Percentiles rank a stretch among this genome's conserved stretches.
Conservation (phyloP, 306 rosid genomes). For the Gillenia trifoliata region DNA sequence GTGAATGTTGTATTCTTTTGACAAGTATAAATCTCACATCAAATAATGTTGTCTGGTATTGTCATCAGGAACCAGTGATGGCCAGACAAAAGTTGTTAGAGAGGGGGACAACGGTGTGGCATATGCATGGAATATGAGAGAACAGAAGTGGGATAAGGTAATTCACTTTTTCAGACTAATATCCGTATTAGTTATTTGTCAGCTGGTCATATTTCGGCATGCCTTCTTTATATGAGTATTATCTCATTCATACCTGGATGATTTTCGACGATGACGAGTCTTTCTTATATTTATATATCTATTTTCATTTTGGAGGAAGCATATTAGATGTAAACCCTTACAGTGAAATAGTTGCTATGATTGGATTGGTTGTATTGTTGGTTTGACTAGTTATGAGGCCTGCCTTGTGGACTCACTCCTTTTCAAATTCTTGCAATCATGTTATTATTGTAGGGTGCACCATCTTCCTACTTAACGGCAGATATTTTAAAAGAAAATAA, state of each 20-base stretch:
- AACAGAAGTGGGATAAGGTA: slow-evolving; percentile 94
- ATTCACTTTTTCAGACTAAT: slow-evolving; percentile 19
- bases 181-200: slow-evolving; percentile 6
- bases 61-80: slow-evolving; percentile 80
- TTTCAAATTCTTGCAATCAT: not conserved
- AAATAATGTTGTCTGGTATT: slow-evolving; percentile 16
- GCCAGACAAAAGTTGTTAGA: slow-evolving; percentile 89
- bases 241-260: not conserved
- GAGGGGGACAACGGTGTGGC: slow-evolving; percentile 99
- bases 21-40: not conserved
- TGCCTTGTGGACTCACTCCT: too few relatives aligned
- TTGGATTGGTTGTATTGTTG: not conserved
- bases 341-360: not conserved
- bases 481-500: not conserved
- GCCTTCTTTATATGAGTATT: not conserved
- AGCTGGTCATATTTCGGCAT: not conserved
- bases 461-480: not conserved
- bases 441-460: not conserved
- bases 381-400: not conserved
- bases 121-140: slow-evolving; percentile 79
- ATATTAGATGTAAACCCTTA: not conserved
- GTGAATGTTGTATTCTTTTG: not conserved
- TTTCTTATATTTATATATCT: not conserved
- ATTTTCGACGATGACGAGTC: not conserved
- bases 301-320: not conserved